Conservation (phyloP, 805 yeast genomes). For the Monosporozyma siamensis region DNA sequence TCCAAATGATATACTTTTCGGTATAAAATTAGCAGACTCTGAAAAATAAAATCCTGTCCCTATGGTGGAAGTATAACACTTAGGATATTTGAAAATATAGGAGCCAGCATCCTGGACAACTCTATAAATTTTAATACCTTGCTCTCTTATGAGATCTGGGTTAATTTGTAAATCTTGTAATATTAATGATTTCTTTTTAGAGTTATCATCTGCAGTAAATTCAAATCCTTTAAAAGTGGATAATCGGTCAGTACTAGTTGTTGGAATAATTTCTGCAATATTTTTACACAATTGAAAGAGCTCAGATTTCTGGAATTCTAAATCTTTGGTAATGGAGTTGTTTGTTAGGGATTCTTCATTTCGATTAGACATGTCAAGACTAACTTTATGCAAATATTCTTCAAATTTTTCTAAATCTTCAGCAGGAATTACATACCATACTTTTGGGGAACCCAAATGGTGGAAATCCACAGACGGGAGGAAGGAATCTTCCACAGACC, state of each 20-base stretch:
- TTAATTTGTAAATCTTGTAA: slow-evolving; percentile 33
- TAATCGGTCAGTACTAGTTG: background rate
- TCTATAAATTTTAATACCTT: slow-evolving; percentile 41
- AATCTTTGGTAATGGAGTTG: background rate
- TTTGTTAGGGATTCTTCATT: background rate
- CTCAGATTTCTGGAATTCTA: background rate
- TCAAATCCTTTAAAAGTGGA: background rate
- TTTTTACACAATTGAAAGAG: background rate
- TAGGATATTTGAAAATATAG: slow-evolving; percentile 48
- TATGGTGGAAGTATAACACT: slow-evolving; percentile 40
- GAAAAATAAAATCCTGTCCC: slow-evolving; percentile 49
- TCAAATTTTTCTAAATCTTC: slow-evolving; percentile 46
- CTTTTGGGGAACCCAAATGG: slow-evolving; percentile 44
- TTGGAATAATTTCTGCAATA: background rate
- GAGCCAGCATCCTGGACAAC: slow-evolving; percentile 56
- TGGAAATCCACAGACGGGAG: slow-evolving; percentile 44
- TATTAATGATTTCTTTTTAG: background rate
- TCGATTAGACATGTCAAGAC: slow-evolving; percentile 31
- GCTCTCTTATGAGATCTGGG: slow-evolving; percentile 38
- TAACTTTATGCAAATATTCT: slow-evolving; percentile 16
- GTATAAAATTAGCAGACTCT: slow-evolving; percentile 51
- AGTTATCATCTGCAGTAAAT: background rate
- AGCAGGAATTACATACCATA: slow-evolving; percentile 60
- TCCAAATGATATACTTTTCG: slow-evolving; percentile 43
- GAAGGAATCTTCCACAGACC: slow-evolving; percentile 56